These are phyloP conservation scores for Phlebopus sp. DNA, from an alignment of 1,284 basidiomycete species.

Conservation along the genomic window DNA sequence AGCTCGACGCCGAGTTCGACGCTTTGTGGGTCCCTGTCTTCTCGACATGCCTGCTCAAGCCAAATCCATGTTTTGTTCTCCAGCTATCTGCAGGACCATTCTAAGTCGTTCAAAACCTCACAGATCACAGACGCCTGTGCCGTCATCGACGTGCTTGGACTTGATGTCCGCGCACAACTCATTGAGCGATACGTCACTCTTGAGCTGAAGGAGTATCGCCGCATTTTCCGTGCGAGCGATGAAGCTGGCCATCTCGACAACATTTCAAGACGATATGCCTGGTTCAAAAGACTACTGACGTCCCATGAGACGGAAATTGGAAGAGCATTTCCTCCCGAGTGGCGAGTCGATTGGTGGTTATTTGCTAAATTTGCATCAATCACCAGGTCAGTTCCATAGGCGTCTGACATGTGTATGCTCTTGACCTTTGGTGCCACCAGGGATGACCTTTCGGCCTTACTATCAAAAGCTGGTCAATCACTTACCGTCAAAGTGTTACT, in stretches of 20 bases:
- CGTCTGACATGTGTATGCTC: background rate
- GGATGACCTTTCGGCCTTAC: constrained; percentile 64
- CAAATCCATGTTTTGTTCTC: constrained; percentile 3
- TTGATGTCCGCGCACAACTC: constrained; percentile 76
- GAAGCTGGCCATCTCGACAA: constrained; percentile 98
- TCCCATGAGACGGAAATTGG: constrained; percentile 87
- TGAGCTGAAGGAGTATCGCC: constrained; percentile 93
- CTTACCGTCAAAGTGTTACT: constrained; percentile 77
- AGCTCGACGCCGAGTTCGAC: constrained; percentile 88
- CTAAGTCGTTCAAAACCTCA: constrained; percentile 61
- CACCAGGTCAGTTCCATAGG: constrained; percentile 59
- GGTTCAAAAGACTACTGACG: constrained; percentile 91
- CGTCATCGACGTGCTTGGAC: constrained; percentile 83
- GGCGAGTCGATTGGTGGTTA: constrained; percentile 81
- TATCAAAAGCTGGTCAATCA: constrained; percentile 69
- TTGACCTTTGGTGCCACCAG: constrained; percentile 34
- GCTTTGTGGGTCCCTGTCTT: constrained; percentile 62
- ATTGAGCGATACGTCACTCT: constrained; percentile 89
- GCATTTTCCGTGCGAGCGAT: constrained; percentile 90
- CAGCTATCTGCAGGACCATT: constrained; percentile 78
- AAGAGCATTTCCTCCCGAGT: constrained; percentile 76
- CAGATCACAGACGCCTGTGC: constrained; percentile 76
- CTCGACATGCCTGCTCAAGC: background rate
- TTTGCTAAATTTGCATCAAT: constrained; percentile 83
- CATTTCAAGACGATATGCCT: constrained; percentile 88